A percentile compares a stretch with the other conserved stretches of the same genome.
phyloP scores from a whole-genome alignment of 2,329 filamentous ascomycete species.

The Sphaerulina populicola region DNA sequence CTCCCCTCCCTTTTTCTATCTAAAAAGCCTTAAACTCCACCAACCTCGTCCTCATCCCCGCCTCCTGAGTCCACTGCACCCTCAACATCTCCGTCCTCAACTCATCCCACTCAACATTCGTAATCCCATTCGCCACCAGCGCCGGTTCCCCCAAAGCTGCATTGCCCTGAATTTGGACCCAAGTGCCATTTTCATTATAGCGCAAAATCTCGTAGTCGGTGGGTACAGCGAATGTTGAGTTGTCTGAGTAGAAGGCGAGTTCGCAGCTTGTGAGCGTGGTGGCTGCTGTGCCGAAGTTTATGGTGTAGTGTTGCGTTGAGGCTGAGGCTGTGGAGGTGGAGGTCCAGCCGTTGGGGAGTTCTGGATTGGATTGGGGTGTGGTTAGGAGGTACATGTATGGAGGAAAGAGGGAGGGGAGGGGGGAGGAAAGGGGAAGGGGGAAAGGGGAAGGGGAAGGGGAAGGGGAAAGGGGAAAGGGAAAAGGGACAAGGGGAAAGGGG shows the following conservation, averaged over 20 bases:
- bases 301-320: constrained; percentile 32
- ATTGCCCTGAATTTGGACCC: constrained; percentile 28
- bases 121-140: constrained; percentile 36
- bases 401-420: no score
- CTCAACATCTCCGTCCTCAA: constrained; percentile 27
- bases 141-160: constrained; percentile 16
- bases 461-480: no score
- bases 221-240: constrained; percentile 28
- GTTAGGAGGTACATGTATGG: no score
- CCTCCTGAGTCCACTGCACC: constrained; percentile 31
- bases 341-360: constrained; percentile 36
- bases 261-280: constrained; percentile 31
- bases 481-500: no score
- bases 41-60: constrained; percentile 31
- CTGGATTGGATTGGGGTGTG: constrained; percentile 14
- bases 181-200: constrained; percentile 21
- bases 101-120: constrained; percentile 28
- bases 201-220: constrained; percentile 29
- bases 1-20: not conserved
- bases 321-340: constrained; percentile 26
- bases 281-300: constrained; percentile 33
- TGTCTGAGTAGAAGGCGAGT: constrained; percentile 34
- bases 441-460: no score
- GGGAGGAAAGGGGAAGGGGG: no score
- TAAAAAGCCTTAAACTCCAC: constrained; percentile 36